Conservation (phyloP, 1,284 basidiomycete genomes). For the Cryptococcus floricola region DNA sequence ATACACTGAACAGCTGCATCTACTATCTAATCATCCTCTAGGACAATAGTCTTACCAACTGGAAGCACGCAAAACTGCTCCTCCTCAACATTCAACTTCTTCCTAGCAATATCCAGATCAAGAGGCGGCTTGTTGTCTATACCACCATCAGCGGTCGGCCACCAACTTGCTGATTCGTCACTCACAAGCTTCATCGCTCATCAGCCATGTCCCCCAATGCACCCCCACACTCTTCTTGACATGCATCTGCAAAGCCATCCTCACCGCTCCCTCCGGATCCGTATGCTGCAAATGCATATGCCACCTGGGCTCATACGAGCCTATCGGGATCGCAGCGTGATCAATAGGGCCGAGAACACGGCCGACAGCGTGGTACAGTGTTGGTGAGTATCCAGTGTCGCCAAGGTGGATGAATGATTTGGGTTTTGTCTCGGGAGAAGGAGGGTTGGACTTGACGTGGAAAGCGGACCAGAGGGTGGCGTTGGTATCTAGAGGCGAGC, state of each 20-base stretch:
- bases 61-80: conserved; percentile 35
- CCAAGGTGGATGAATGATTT: conserved; percentile 51
- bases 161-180: conserved; percentile 1
- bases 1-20: too few species aligned
- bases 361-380: conserved; percentile 49
- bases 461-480: conserved; percentile 51
- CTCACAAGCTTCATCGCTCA: conserved; percentile 50
- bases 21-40: conserved; percentile 15
- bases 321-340: conserved; percentile 52
- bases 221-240: conserved; percentile 47
- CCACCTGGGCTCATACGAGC: conserved; percentile 49
- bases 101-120: conserved; percentile 36
- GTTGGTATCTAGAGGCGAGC: conserved; percentile 52
- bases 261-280: conserved; percentile 49
- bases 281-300: conserved; percentile 50
- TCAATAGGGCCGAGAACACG: conserved; percentile 50
- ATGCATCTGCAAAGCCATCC: conserved; percentile 45
- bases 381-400: conserved; percentile 50
- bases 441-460: conserved; percentile 42
- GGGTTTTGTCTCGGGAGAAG: conserved; percentile 7
- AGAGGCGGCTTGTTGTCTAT: conserved; percentile 41
- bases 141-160: neutral
- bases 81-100: conserved; percentile 31
- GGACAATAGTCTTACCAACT: conserved; percentile 38
- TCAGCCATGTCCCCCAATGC: conserved; percentile 53